Evolutionary conservation across 2,329 filamentous ascomycete genomes (phyloP).

Genomic region (Scytalidium sp.): DNA sequence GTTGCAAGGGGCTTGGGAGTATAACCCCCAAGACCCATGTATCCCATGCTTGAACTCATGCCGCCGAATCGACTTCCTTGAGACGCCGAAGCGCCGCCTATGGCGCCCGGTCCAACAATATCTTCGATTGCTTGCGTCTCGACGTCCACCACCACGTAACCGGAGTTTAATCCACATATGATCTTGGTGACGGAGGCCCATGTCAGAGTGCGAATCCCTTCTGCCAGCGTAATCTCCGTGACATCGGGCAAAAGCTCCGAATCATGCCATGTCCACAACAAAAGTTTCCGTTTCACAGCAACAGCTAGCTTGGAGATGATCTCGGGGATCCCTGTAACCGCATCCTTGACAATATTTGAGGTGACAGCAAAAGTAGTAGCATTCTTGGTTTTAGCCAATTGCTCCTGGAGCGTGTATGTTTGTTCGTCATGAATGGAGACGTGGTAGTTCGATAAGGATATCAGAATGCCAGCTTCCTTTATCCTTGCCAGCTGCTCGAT

Average conservation of each 20-base stretch:
- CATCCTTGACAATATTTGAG: slow-evolving; percentile 87
- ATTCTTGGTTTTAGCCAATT: slow-evolving; percentile 78
- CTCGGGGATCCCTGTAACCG: slow-evolving; percentile 80
- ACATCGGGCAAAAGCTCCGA: slow-evolving; percentile 78
- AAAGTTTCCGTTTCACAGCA: slow-evolving; percentile 83
- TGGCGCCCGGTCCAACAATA: slow-evolving; percentile 72
- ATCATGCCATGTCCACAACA: slow-evolving; percentile 95
- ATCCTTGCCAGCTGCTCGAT: slow-evolving; percentile 94
- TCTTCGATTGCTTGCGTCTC: slow-evolving; percentile 71
- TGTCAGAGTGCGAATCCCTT: slow-evolving; percentile 82
- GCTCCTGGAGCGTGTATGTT: slow-evolving; percentile 78
- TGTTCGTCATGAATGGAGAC: slow-evolving; percentile 88
- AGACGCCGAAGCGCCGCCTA: slow-evolving; percentile 57
- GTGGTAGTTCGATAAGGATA: slow-evolving; percentile 87
- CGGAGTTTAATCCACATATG: slow-evolving; percentile 86
- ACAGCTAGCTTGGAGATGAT: slow-evolving; percentile 92
- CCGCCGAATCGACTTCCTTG: slow-evolving; percentile 69
- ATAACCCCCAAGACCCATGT: slow-evolving; percentile 91
- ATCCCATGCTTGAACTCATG: slow-evolving; percentile 86
- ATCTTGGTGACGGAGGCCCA: slow-evolving; percentile 88
- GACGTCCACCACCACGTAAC: slow-evolving; percentile 87
- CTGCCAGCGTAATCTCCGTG: slow-evolving; percentile 74
- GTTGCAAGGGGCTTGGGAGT: slow-evolving; percentile 88
- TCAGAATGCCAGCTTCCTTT: slow-evolving; percentile 87
- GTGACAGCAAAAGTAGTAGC: slow-evolving; percentile 89